Evolutionary conservation across 73 alveolate genomes (phyloP), one percentile per base, ranked within the genome.

Genomic region (Paramecium sexaurelia): DNA sequence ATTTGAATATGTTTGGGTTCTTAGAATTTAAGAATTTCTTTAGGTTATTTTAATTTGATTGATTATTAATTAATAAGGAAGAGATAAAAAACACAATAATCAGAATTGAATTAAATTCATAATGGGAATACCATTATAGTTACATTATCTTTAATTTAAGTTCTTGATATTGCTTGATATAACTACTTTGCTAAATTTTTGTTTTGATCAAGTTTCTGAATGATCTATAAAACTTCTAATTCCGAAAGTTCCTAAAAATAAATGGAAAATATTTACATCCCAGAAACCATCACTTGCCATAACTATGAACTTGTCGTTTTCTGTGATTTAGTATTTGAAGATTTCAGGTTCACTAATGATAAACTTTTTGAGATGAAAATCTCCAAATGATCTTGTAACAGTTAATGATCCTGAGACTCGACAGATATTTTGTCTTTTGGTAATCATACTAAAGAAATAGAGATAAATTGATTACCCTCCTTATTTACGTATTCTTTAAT

Each of bases 171-270:
- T 78, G 55, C 43, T 41, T 78, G 45, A 43, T 78, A 78, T 41
- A 78, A 45, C 55, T 39, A 32, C 41, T 78, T 78, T 20, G 90
- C 90, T 22, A 78, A 26, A 43, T 78, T 78, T n/a, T 37, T 78
- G 36, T 32, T 41, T 29, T 20, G 19, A 39, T 37, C 73, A 19
- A 29, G 33, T 26, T 78, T 78, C 29, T 39, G 36, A 19, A 78
- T 22, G 71, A 29, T 20, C 32, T 43, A 24, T 41, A 19, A 17
- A 10, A 78, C 51, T 78, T 78, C 75, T 78, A 41, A 26, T 78
- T 78, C 90, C 26, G 90, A 78, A 22, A 78, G 55, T 78, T 78
- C 90, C 90, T 78, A 41, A 78, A 73, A 78, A 40, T 78, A 41
- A 33, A 22, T 9, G 2, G 3, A 20, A 2, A 7, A 4, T 35